Evolutionary conservation across 83 land plant genomes (phyloP).

Genomic region (Thuja plicata): DNA sequence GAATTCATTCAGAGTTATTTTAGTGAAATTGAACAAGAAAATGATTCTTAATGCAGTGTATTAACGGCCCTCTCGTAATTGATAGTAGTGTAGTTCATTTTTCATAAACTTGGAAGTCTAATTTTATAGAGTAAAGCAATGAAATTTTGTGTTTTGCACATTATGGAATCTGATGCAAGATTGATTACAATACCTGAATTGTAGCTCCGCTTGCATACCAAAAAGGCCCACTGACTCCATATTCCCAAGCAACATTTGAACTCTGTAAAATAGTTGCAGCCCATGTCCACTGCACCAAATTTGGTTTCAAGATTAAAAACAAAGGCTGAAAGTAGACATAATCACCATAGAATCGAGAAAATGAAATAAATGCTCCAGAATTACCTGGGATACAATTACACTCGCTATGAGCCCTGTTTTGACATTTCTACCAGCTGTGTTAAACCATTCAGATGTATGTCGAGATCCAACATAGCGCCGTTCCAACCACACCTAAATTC

Average conservation of each 20-base stretch:
- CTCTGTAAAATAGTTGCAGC: constrained; percentile 99
- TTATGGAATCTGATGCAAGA: neutral
- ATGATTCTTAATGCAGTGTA: neutral
- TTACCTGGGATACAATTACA: constrained; percentile 95
- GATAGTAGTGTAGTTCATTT: neutral
- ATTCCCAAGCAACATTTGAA: constrained; percentile 97
- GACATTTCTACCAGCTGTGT: constrained; percentile 92
- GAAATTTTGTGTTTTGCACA: neutral
- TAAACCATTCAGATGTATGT: constrained; percentile 98
- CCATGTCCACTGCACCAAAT: constrained; percentile 86
- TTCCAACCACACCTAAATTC: constrained; percentile 91
- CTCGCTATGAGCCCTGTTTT: constrained; percentile 97
- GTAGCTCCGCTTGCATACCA: constrained; percentile 99
- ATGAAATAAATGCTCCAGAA: neutral
- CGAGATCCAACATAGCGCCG: constrained; percentile 78
- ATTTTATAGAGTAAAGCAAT: neutral
- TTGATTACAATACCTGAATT: constrained; percentile 55
- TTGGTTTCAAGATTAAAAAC: neutral
- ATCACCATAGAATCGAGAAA: neutral
- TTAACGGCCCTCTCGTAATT: neutral
- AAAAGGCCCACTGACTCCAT: constrained; percentile 96
- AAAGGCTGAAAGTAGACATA: neutral
- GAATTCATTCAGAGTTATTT: constrained; percentile 7
- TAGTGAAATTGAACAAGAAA: neutral
- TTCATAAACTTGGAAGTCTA: neutral